Percentiles rank a stretch among this genome's conserved stretches.
Conservation (phyloP, 192 early-diverging fungal species). For the Coemansia sp. region DNA sequence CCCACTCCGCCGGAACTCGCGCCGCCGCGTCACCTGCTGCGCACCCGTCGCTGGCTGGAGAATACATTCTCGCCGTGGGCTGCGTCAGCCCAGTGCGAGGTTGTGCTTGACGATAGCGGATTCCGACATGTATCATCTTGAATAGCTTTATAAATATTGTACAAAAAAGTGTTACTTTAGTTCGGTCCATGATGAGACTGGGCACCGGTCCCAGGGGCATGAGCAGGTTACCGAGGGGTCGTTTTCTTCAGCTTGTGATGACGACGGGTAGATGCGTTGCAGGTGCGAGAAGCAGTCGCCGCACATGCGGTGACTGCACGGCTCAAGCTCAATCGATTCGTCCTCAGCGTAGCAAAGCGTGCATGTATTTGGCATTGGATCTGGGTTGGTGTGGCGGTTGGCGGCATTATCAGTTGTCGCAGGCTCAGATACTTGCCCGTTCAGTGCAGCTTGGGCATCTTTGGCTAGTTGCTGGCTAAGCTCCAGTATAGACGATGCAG, state of each 20-base stretch:
- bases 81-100: conserved; percentile 31
- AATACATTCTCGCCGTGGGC: conserved; percentile 43
- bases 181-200: no score
- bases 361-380: conserved; percentile 8
- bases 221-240: background rate
- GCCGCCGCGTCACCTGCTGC: conserved; percentile 9
- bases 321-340: conserved; percentile 25
- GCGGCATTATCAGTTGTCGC: no score
- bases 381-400: no score
- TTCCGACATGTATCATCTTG: conserved; percentile 17
- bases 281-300: conserved; percentile 27
- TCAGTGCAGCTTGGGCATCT: conserved; percentile 7
- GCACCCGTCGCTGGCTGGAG: conserved; percentile 41
- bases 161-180: no score
- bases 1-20: background rate
- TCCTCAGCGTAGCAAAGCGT: conserved; percentile 44
- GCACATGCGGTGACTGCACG: conserved; percentile 37
- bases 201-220: conserved; percentile 50
- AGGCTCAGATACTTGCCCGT: no score
- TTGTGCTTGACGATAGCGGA: conserved; percentile 23
- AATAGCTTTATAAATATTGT: background rate
- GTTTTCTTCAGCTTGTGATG: conserved; percentile 12
- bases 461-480: conserved; percentile 11
- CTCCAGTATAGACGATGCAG: background rate
- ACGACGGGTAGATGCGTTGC: conserved; percentile 12